These are phyloP conservation scores for Lachnellula suecica DNA, from an alignment of 2,329 filamentous ascomycete species.

Conservation along the genomic window DNA sequence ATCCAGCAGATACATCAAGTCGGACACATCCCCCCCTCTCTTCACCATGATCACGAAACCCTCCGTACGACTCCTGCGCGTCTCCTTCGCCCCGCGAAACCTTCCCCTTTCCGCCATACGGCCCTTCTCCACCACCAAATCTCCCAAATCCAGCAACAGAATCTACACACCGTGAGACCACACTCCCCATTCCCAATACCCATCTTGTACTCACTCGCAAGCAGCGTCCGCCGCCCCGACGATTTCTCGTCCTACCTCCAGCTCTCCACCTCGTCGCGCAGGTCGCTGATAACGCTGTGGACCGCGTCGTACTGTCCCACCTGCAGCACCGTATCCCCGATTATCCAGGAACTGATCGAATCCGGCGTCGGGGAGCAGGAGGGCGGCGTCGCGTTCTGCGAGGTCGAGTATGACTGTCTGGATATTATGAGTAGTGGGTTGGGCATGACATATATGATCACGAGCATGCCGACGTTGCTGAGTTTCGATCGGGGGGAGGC, in stretches of 20 bases:
- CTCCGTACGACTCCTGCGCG: slow-evolving; percentile 9
- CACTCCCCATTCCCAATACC: slow-evolving; percentile 8
- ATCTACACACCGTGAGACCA: slow-evolving; percentile 40
- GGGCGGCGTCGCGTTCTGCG: slow-evolving; percentile 54
- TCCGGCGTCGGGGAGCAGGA: slow-evolving; percentile 49
- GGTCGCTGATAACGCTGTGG: slow-evolving; percentile 60
- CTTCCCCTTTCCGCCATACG: slow-evolving; percentile 3
- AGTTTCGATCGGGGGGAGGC: slow-evolving; percentile 57
- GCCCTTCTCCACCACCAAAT: slow-evolving; percentile 21
- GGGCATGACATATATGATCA: slow-evolving; percentile 57
- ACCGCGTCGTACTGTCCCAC: slow-evolving; percentile 57
- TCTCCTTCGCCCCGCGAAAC: slow-evolving; percentile 5
- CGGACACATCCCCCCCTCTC: not conserved
- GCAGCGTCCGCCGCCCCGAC: slow-evolving; percentile 53
- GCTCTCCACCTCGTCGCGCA: slow-evolving; percentile 52
- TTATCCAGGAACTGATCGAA: slow-evolving; percentile 48
- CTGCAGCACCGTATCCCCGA: slow-evolving; percentile 49
- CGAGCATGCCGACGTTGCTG: slow-evolving; percentile 55
- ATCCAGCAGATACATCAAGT: not conserved
- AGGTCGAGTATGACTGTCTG: slow-evolving; percentile 56
- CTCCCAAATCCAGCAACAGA: slow-evolving; percentile 36
- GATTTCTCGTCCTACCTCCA: slow-evolving; percentile 56
- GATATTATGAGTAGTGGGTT: slow-evolving; percentile 52
- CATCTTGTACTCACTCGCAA: not conserved
- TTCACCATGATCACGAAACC: slow-evolving; percentile 25